Percentiles rank a stretch among this genome's conserved stretches.
These are phyloP conservation scores for Neopestalotiopsis clavispora DNA, from an alignment of 2,329 filamentous ascomycete genomes.

Conservation along the genomic window DNA sequence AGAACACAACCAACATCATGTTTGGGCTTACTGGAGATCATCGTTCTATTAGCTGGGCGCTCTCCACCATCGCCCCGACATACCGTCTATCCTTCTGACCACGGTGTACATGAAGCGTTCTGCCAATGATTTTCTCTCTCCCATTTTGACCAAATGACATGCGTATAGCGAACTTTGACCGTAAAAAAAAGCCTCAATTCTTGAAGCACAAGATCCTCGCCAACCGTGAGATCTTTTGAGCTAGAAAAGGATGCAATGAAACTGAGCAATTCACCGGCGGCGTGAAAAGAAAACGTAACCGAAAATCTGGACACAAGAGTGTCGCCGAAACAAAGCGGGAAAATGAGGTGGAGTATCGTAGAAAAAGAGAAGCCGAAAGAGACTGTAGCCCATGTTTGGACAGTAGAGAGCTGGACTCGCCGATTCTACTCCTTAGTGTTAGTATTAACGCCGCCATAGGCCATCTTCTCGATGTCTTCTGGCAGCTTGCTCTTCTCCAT, in stretches of 20 bases:
- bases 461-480: conserved; percentile 28
- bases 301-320: not conserved
- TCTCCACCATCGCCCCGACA: too few species aligned
- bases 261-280: not conserved
- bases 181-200: too few species aligned
- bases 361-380: not conserved
- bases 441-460: conserved; percentile 31
- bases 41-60: too few species aligned
- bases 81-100: too few species aligned
- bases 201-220: not conserved
- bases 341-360: not conserved
- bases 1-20: too few species aligned
- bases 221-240: not conserved
- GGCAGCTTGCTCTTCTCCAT: conserved; percentile 40
- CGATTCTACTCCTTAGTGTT: not conserved
- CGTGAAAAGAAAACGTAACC: not conserved
- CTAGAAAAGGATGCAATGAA: not conserved
- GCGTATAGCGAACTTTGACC: too few species aligned
- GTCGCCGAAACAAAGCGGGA: not conserved
- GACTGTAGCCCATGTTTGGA: not conserved
- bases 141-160: too few species aligned
- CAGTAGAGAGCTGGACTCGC: not conserved
- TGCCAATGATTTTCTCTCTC: too few species aligned
- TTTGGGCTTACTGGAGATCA: too few species aligned
- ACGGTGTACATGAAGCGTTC: too few species aligned